phyloP scores from a whole-genome alignment of 352 stramenopile species.

The Detonula confervacea region DNA sequence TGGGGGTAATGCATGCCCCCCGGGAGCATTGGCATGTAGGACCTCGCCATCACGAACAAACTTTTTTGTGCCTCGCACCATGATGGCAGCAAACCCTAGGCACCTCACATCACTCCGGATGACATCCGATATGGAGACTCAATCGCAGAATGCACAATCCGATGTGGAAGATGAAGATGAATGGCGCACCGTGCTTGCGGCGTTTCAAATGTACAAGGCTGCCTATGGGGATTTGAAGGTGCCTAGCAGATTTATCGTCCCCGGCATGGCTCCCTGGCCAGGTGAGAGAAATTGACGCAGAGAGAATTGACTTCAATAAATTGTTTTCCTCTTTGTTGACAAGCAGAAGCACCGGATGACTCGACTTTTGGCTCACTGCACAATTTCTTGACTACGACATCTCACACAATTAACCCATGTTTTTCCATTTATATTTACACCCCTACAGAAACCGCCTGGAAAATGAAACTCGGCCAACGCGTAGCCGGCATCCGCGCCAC shows the following conservation, averaged over 20 bases:
- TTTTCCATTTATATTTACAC: too few species aligned
- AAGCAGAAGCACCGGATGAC: too few species aligned
- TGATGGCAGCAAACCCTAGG: not conserved
- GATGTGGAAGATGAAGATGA: constrained; percentile 69
- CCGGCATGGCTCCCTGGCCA: constrained; percentile 79
- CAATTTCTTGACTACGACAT: too few species aligned
- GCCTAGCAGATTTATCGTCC: constrained; percentile 79
- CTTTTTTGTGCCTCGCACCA: not conserved
- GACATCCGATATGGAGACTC: constrained; percentile 31
- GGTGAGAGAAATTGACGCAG: constrained; percentile 65
- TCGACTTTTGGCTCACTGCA: too few species aligned
- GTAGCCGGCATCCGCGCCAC: constrained; percentile 80
- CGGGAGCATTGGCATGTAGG: not conserved
- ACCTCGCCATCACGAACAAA: constrained; percentile 12
- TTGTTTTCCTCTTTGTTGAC: too few species aligned
- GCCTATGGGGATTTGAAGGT: constrained; percentile 85
- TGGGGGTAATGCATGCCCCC: constrained; percentile 5
- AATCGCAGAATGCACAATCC: constrained; percentile 13
- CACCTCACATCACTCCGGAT: constrained; percentile 12
- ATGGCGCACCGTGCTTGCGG: constrained; percentile 70
- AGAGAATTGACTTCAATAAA: too few species aligned
- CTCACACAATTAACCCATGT: too few species aligned
- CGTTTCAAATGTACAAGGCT: constrained; percentile 84
- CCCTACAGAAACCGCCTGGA: constrained; percentile 72
- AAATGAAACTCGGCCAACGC: constrained; percentile 78